phyloP scores from a whole-genome alignment of 148 eudicot genomes.

The Oxyria digyna region DNA sequence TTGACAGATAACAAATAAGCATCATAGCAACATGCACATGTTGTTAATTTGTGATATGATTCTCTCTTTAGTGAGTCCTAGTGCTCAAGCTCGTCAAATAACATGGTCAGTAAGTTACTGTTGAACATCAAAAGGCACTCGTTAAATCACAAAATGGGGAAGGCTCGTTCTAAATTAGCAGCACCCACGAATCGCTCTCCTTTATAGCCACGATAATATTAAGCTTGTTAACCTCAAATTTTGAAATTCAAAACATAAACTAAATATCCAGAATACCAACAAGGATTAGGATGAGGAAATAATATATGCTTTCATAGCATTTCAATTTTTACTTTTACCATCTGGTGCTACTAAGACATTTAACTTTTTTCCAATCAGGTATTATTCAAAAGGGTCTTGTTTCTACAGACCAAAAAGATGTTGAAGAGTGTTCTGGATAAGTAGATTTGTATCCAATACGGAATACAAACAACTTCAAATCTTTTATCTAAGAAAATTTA shows the following conservation, averaged over 20 bases:
- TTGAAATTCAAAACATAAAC: not conserved
- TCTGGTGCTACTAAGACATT: not conserved
- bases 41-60: not conserved
- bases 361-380: not conserved
- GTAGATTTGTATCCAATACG: not conserved
- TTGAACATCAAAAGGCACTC: not conserved
- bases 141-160: not conserved
- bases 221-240: not conserved
- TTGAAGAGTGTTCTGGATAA: not conserved
- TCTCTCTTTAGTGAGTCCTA: not conserved
- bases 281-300: not conserved
- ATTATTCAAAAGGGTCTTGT: not conserved
- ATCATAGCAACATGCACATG: not conserved
- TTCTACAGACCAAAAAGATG: not conserved
- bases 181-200: not conserved
- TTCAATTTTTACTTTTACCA: not conserved
- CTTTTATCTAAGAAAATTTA: not conserved
- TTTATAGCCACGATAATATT: not conserved
- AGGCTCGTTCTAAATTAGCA: not conserved
- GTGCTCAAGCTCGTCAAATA: not conserved
- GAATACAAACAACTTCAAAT: constrained; percentile 1
- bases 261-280: not conserved
- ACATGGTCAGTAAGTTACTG: not conserved
- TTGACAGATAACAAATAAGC: not conserved
- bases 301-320: not conserved